Evolutionary conservation across 768 basidiomycete species (phyloP).

Genomic region (Podaxis sp.): DNA sequence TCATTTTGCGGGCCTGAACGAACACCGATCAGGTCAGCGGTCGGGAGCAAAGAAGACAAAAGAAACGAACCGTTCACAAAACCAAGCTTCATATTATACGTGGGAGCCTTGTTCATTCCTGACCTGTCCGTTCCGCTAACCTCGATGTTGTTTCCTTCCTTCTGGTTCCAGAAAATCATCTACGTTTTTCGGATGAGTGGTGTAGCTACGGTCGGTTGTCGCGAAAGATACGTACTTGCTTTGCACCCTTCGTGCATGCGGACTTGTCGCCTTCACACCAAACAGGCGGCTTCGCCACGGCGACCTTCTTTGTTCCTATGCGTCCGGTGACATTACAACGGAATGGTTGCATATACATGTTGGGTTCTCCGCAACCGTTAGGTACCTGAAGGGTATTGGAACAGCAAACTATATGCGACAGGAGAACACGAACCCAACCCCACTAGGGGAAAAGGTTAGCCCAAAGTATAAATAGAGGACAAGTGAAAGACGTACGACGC

Average conservation of each 20-base stretch:
- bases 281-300: constrained; percentile 32
- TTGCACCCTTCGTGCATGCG: constrained; percentile 35
- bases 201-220: no score
- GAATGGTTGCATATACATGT: constrained; percentile 44
- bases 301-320: constrained; percentile 29
- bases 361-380: constrained; percentile 36
- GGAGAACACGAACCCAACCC: background rate
- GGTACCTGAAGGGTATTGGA: constrained; percentile 13
- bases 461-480: background rate
- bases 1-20: background rate
- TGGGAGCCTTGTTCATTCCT: constrained; percentile 37
- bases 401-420: background rate
- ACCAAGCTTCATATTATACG: constrained; percentile 35
- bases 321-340: constrained; percentile 36
- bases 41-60: background rate
- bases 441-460: background rate
- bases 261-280: constrained; percentile 38
- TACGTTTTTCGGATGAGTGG: background rate
- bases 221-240: constrained; percentile 28
- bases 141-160: constrained; percentile 41
- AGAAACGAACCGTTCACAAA: constrained; percentile 28
- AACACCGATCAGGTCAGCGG: background rate
- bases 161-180: constrained; percentile 43
- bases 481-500: constrained; percentile 27
- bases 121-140: constrained; percentile 39